These are phyloP conservation scores for Westerdykella ornata DNA, from an alignment of 2,329 filamentous ascomycete species.

Conservation along the genomic window DNA sequence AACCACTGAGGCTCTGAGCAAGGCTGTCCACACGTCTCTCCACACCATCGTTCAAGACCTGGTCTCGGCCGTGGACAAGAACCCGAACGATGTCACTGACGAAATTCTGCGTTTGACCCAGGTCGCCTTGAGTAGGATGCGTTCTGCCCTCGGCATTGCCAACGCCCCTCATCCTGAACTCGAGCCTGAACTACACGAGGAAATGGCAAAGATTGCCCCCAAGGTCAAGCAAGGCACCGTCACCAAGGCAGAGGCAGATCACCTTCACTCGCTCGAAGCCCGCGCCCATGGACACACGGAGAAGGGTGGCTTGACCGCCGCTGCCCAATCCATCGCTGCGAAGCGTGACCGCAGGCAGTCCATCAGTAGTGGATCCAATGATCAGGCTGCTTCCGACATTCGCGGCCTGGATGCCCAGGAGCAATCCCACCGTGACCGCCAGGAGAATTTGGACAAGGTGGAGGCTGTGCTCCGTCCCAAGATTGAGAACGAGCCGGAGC, in stretches of 20 bases:
- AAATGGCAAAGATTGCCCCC: slow-evolving; percentile 27
- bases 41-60: slow-evolving; percentile 25
- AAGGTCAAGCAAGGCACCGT: slow-evolving; percentile 30
- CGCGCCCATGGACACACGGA: slow-evolving; percentile 32
- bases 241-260: slow-evolving; percentile 37
- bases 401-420: slow-evolving; percentile 17
- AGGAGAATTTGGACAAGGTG: slow-evolving; percentile 26
- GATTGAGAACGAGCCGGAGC: slow-evolving; percentile 27
- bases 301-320: slow-evolving; percentile 33
- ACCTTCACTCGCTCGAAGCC: slow-evolving; percentile 39
- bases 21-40: slow-evolving; percentile 14
- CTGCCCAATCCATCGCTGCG: slow-evolving; percentile 37
- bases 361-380: slow-evolving; percentile 8
- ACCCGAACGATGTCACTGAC: slow-evolving; percentile 18
- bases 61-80: slow-evolving; percentile 18
- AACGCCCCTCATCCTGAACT: slow-evolving; percentile 26
- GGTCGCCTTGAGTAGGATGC: slow-evolving; percentile 26
- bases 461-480: slow-evolving; percentile 26
- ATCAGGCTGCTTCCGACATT: neutral
- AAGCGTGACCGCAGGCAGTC: slow-evolving; percentile 18
- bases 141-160: slow-evolving; percentile 20
- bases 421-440: slow-evolving; percentile 27
- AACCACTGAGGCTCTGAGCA: slow-evolving; percentile 7
- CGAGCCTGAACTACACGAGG: slow-evolving; percentile 21
- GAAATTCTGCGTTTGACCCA: slow-evolving; percentile 24